Evolutionary conservation across 352 stramenopile species (phyloP), one percentile per base, ranked within the genome.

Genomic region (Phytopythium sindhum): DNA sequence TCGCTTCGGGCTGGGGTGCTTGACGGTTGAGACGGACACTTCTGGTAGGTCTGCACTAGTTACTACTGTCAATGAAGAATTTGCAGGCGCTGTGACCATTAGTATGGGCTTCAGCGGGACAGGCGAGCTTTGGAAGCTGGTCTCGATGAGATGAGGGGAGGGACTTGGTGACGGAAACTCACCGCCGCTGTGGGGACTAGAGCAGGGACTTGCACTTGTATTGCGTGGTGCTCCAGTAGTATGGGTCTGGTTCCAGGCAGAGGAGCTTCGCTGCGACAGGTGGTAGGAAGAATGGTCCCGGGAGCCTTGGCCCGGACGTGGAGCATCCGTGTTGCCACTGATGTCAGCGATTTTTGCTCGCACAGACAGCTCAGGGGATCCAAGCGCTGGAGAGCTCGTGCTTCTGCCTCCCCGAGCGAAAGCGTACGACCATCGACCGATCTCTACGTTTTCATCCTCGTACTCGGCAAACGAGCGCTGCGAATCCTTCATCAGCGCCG

Each of bases 331-430:
- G 9, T 5, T n/a, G 4, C 19, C 26, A 37, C 17, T 55, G 48
- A 3, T 10, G 19, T 4, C 7, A 8, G 24, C 24, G 3, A 11
- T 14, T 15, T 23, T 21, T 1, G 8, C 12, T 3, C 17, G 48
- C 8, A 19, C 47, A 10, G 45, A 10, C 24, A 54, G 14, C 8
- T 21, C 15, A 2, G 10, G 23, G 10, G 35, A 50, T 2, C 26
- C 12, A 4, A 60, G 39, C 2, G 35, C 54, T 21, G 54, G 35
- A 19, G 54, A 59, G 17, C 53, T 59, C n/a, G 53, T 47, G 33
- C 53, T 59, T 59, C 53, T 47, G 2, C 52, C 52, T 31, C 3
- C 29, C 8, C 28, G 29, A 24, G 17, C 51, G 15, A 57, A 42
- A 39, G 29, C 21, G 21, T 45, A 41, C 29, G 26, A 6, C 28